Conservation (phyloP, 2,329 filamentous ascomycete species). For the Incumbomyces delicatus region DNA sequence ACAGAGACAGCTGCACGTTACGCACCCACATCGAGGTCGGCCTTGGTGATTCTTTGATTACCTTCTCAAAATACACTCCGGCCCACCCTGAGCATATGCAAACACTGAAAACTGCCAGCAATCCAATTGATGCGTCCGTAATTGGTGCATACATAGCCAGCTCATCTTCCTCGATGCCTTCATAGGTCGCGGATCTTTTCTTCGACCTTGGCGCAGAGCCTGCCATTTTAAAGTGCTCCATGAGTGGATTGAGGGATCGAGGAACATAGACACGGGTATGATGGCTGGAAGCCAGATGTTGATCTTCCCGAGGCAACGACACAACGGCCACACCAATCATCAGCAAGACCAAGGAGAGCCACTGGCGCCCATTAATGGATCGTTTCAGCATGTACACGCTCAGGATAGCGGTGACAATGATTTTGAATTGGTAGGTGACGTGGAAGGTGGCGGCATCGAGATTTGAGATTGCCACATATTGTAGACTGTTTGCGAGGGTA, state of each 20-base stretch:
- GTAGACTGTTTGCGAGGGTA: slow-evolving; percentile 84
- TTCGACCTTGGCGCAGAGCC: slow-evolving; percentile 37
- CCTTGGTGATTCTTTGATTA: slow-evolving; percentile 72
- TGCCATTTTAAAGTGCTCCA: slow-evolving; percentile 47
- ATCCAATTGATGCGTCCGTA: slow-evolving; percentile 70
- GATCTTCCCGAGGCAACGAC: slow-evolving; percentile 59
- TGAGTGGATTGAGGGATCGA: slow-evolving; percentile 66
- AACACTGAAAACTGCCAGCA: slow-evolving; percentile 67
- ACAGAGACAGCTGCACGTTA: slow-evolving; percentile 90
- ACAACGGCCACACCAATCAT: slow-evolving; percentile 77
- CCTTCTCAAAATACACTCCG: slow-evolving; percentile 62
- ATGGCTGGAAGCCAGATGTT: slow-evolving; percentile 50
- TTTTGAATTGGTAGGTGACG: slow-evolving; percentile 88
- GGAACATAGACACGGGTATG: slow-evolving; percentile 55
- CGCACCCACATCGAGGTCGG: slow-evolving; percentile 80
- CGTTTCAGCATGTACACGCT: slow-evolving; percentile 68
- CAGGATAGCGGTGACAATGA: slow-evolving; percentile 80
- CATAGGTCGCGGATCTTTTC: slow-evolving; percentile 76
- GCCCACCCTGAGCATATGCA: slow-evolving; percentile 75
- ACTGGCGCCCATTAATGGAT: slow-evolving; percentile 61
- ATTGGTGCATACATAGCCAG: slow-evolving; percentile 38
- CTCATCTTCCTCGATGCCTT: slow-evolving; percentile 66
- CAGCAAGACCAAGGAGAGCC: slow-evolving; percentile 69
- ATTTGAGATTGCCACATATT: slow-evolving; percentile 86
- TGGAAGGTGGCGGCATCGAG: slow-evolving; percentile 89